Base-by-base conservation (phyloP, 495 filamentous ascomycete species). In the Parathielavia hyrcaniae region DNA sequence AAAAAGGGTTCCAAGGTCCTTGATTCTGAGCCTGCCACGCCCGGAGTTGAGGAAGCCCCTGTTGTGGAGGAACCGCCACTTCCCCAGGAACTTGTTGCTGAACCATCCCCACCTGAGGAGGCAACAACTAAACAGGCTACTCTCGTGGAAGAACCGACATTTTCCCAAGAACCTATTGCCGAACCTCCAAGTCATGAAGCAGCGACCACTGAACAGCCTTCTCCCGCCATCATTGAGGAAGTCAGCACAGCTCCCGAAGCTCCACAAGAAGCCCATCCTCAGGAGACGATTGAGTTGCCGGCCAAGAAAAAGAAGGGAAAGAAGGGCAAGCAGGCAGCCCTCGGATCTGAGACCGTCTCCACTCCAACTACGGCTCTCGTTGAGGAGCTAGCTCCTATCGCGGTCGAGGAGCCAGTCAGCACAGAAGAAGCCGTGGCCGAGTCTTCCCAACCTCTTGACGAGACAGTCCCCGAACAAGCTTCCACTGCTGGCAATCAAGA, bases 271-370 rank as follows among this genome's bases (percentile, higher is more conserved):
- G 3, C 17, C 8, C 48, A 50, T 32, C n/a, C 48, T 34, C 30
- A 35, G 8, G 47, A 50, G 34, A 45, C 17, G 1, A 7, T 45
- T 38, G 35, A 10, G 35, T 14, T 38, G 13, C 44, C 44, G 19
- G 44, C 20, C 44, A 60, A 64, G 49, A 68, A 71, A 45, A 68
- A 71, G 11, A 72, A 72, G 59, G 71, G 68, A 39, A 59, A 70
- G 38, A 67, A 67, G 46, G 66, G 65, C 61, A 66, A 69, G 61
- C 59, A 53, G 40, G 45, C 35, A 23, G 58, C 26, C 22, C 32
- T 34, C 14, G 59, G 55, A 13, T 62, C 54, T 36, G 53, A 63
- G 51, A 48, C 61, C 44, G 39, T 52, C 50, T 63, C 62, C 35
- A 13, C 54, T 46, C 23, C 50, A 57, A 50, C 23, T 3, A 55